Conservation (phyloP, 2,329 filamentous ascomycete species). For the Diaporthe ilicicola region DNA sequence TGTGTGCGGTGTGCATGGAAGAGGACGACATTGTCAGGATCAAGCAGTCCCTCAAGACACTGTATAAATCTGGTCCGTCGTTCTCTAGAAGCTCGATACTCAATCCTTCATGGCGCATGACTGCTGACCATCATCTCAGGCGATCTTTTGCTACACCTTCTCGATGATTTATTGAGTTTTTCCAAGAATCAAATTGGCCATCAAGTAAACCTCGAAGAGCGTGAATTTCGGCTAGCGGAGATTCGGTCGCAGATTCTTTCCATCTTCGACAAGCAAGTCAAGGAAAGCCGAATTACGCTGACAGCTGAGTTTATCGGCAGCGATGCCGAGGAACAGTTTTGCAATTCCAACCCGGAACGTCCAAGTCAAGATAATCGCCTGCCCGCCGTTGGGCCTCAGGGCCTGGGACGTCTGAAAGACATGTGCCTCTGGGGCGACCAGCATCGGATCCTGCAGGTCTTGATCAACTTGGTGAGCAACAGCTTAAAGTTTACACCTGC, state of each 20-base stretch:
- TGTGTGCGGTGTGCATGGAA: slow-evolving; percentile 93
- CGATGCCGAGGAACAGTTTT: slow-evolving; percentile 42
- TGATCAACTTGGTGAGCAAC: slow-evolving; percentile 93
- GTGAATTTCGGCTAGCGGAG: slow-evolving; percentile 85
- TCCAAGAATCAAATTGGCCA: slow-evolving; percentile 95
- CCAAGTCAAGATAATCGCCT: slow-evolving; percentile 48
- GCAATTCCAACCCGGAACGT: slow-evolving; percentile 45
- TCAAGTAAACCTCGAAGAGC: slow-evolving; percentile 81
- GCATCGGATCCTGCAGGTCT: slow-evolving; percentile 88
- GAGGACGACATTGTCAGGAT: slow-evolving; percentile 82
- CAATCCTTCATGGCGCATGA: neutral
- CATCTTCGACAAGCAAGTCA: slow-evolving; percentile 90
- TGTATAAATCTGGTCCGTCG: slow-evolving; percentile 77
- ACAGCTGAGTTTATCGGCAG: slow-evolving; percentile 74
- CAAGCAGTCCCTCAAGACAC: slow-evolving; percentile 83
- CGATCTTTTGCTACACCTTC: slow-evolving; percentile 82
- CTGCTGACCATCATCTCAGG: slow-evolving; percentile 40
- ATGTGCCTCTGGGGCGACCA: slow-evolving; percentile 94
- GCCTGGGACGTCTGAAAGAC: slow-evolving; percentile 77
- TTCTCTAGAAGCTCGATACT: neutral
- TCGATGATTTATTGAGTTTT: slow-evolving; percentile 91
- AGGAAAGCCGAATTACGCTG: slow-evolving; percentile 79
- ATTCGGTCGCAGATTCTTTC: slow-evolving; percentile 82
- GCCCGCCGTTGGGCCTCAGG: slow-evolving; percentile 70
- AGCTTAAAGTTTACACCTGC: slow-evolving; percentile 88